phyloP scores from a whole-genome alignment of 352 stramenopile species.

The Pythium brachiatum region DNA sequence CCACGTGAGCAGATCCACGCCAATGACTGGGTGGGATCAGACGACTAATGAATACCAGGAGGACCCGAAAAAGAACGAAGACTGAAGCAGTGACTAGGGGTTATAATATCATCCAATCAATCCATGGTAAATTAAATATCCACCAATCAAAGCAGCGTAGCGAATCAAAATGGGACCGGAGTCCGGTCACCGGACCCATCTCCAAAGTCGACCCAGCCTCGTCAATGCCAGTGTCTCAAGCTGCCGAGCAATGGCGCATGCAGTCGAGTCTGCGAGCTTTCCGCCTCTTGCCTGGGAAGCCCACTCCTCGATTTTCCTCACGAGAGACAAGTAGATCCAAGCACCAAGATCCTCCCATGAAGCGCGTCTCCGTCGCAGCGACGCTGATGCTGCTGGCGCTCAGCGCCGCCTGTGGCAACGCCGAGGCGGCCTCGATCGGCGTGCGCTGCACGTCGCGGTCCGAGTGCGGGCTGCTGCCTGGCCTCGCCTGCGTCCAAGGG shows the following conservation, averaged over 20 bases:
- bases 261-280: too few species aligned
- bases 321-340: not conserved
- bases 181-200: too few species aligned
- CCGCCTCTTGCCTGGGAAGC: not conserved
- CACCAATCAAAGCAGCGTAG: not conserved
- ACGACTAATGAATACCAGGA: slow-evolving; percentile 21
- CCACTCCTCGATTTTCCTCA: not conserved
- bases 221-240: slow-evolving; percentile 1
- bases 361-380: not conserved
- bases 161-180: not conserved
- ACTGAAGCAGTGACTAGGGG: slow-evolving; percentile 10
- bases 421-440: slow-evolving; percentile 31
- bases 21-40: slow-evolving; percentile 3
- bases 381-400: not conserved
- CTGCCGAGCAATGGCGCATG: not conserved
- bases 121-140: not conserved
- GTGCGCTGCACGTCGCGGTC: slow-evolving; percentile 40
- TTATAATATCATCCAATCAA: slow-evolving; percentile 4
- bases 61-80: slow-evolving; percentile 1
- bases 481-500: slow-evolving; percentile 62
- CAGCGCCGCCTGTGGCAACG: not conserved
- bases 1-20: not conserved
- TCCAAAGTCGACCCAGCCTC: not conserved
- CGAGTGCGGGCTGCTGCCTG: slow-evolving; percentile 76
- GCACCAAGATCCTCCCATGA: not conserved